Evolutionary conservation across 768 basidiomycete genomes (phyloP).

Genomic region (Coprinopsis marcescibilis): DNA sequence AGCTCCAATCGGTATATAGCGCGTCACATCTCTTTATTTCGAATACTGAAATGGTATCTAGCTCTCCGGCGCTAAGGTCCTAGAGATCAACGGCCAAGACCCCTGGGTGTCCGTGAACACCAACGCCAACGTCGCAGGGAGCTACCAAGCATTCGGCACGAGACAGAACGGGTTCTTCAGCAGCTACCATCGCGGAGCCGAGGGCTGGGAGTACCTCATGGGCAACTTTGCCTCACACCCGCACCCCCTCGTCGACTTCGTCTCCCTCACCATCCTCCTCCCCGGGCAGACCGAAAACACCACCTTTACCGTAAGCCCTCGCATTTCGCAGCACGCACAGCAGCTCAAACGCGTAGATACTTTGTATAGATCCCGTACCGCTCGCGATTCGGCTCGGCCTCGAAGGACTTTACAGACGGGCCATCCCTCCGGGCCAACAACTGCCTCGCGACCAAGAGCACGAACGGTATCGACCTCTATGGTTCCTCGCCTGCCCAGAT

Average conservation of each 20-base stretch:
- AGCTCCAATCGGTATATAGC: slow-evolving; percentile 39
- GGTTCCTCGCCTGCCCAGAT: slow-evolving; percentile 1
- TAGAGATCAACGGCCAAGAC: slow-evolving; percentile 46
- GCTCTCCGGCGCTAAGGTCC: slow-evolving; percentile 48
- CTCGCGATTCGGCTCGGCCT: slow-evolving; percentile 41
- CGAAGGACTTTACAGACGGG: slow-evolving; percentile 42
- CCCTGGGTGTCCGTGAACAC: slow-evolving; percentile 48
- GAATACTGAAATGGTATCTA: slow-evolving; percentile 4
- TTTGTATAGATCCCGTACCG: slow-evolving; percentile 60
- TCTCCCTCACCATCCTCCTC: slow-evolving; percentile 41
- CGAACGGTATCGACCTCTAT: slow-evolving; percentile 44
- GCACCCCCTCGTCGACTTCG: slow-evolving; percentile 46
- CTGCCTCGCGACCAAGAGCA: slow-evolving; percentile 40
- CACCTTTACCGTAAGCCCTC: slow-evolving; percentile 36
- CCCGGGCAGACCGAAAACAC: slow-evolving; percentile 30
- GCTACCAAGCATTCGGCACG: slow-evolving; percentile 46
- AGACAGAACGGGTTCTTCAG: slow-evolving; percentile 49
- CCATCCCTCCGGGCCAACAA: slow-evolving; percentile 47
- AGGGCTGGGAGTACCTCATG: slow-evolving; percentile 39
- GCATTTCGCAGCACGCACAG: neutral
- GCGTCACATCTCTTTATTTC: neutral
- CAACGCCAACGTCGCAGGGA: slow-evolving; percentile 48
- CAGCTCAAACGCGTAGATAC: too few species aligned
- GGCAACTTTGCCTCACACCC: slow-evolving; percentile 52
- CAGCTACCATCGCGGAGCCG: slow-evolving; percentile 32